phyloP scores from a whole-genome alignment of 225 moss, liverwort and hornwort species.

The Anthoceros angustus region DNA sequence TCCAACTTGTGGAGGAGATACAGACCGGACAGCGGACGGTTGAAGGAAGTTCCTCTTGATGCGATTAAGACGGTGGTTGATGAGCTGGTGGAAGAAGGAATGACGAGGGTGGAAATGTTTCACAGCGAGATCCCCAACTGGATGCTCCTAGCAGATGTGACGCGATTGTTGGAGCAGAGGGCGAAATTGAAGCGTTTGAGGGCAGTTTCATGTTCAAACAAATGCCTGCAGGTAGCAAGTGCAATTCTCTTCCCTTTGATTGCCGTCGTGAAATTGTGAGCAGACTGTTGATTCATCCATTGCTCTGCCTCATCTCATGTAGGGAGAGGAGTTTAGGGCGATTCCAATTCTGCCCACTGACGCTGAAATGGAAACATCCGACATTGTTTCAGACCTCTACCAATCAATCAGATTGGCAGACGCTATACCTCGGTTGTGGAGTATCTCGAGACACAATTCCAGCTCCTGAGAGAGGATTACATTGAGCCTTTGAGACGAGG shows the following conservation, averaged over 20 bases:
- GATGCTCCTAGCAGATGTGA: slow-evolving; percentile 6
- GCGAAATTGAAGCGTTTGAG: slow-evolving; percentile 7
- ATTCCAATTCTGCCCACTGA: slow-evolving; percentile 11
- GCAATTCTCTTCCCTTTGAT: neutral
- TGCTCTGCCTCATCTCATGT: neutral
- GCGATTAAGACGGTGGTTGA: slow-evolving; percentile 13
- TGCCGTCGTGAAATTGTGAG: too few relatives aligned
- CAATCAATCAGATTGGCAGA: slow-evolving; percentile 7
- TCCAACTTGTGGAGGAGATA: slow-evolving; percentile 22
- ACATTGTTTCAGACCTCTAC: neutral
- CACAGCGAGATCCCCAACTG: slow-evolving; percentile 4
- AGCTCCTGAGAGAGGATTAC: slow-evolving; percentile 27
- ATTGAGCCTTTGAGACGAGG: slow-evolving; percentile 24
- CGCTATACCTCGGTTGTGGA: slow-evolving; percentile 10
- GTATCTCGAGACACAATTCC: slow-evolving; percentile 28
- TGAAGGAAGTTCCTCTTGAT: slow-evolving; percentile 31
- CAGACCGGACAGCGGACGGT: slow-evolving; percentile 22
- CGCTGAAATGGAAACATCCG: neutral
- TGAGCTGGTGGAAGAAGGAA: slow-evolving; percentile 3
- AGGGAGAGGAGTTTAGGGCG: slow-evolving; percentile 5
- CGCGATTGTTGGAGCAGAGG: slow-evolving; percentile 11
- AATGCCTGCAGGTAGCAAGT: slow-evolving; percentile 10
- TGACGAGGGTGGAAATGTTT: neutral
- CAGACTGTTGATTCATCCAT: neutral
- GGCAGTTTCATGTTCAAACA: slow-evolving; percentile 8